Conservation (phyloP, 306 rosid species). For the Arachis stenosperma region DNA sequence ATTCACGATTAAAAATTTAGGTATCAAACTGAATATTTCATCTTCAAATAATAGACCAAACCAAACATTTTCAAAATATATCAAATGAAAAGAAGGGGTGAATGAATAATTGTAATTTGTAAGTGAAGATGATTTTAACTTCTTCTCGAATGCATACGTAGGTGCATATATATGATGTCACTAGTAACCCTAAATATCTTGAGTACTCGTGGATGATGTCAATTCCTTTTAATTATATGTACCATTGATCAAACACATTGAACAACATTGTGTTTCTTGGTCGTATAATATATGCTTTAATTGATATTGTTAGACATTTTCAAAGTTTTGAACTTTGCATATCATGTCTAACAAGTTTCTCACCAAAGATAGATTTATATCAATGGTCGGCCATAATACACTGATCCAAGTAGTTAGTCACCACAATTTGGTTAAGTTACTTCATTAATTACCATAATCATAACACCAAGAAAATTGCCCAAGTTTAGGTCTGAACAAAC, state of each 20-base stretch:
- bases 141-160: conserved; percentile 2
- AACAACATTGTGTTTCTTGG: background rate
- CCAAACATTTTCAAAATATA: too few relatives aligned
- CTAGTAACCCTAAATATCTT: background rate
- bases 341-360: background rate
- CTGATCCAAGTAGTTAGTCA: background rate
- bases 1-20: too few relatives aligned
- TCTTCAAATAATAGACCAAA: too few relatives aligned
- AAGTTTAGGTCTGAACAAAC: background rate
- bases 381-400: background rate
- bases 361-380: background rate
- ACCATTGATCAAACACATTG: background rate
- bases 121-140: too few relatives aligned
- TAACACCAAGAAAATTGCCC: background rate
- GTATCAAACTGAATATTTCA: too few relatives aligned
- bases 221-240: background rate
- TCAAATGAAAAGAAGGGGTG: too few relatives aligned
- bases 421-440: background rate
- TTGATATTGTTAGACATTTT: background rate
- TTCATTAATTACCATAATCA: background rate
- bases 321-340: background rate
- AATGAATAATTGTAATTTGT: too few relatives aligned
- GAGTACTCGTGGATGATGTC: background rate
- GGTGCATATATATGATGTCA: conserved; percentile 2
- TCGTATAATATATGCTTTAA: background rate